phyloP scores from a whole-genome alignment of 352 stramenopile species.

The Globisporangium heterothallicum region DNA sequence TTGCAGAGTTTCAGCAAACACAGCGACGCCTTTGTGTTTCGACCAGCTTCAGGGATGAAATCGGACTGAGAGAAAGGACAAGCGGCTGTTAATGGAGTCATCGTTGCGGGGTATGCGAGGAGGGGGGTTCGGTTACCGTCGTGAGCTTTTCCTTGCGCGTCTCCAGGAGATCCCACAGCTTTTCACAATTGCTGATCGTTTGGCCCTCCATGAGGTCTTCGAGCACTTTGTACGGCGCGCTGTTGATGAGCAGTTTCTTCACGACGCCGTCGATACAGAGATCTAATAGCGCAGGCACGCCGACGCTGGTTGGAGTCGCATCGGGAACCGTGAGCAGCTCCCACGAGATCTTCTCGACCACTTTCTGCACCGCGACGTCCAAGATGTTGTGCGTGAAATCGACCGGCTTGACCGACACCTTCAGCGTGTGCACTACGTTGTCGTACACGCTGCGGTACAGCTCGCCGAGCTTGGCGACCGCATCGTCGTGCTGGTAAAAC shows the following conservation, averaged over 20 bases:
- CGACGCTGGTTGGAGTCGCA: constrained; percentile 49
- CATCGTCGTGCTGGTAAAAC: constrained; percentile 56
- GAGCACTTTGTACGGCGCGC: constrained; percentile 79
- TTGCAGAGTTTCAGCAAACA: constrained; percentile 83
- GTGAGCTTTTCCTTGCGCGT: constrained; percentile 71
- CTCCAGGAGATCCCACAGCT: constrained; percentile 79
- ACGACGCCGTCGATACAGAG: constrained; percentile 76
- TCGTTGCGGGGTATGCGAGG: not conserved
- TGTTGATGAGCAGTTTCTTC: constrained; percentile 56
- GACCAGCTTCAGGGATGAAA: constrained; percentile 58
- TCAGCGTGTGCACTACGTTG: constrained; percentile 25
- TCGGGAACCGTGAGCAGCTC: constrained; percentile 55
- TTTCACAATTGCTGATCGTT: constrained; percentile 82
- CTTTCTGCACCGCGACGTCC: constrained; percentile 71
- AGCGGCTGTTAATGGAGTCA: not conserved
- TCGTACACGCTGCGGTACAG: constrained; percentile 37
- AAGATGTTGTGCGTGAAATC: constrained; percentile 60
- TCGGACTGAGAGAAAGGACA: constrained; percentile 24
- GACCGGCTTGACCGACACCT: constrained; percentile 21
- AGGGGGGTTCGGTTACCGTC: constrained; percentile 18
- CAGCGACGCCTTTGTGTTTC: constrained; percentile 75
- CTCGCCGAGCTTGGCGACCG: constrained; percentile 38
- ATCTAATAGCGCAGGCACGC: constrained; percentile 66
- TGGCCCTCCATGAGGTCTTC: constrained; percentile 86
- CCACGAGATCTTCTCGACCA: constrained; percentile 79